Conservation (phyloP, 2,329 filamentous ascomycete genomes). For the Colletotrichum sp. region DNA sequence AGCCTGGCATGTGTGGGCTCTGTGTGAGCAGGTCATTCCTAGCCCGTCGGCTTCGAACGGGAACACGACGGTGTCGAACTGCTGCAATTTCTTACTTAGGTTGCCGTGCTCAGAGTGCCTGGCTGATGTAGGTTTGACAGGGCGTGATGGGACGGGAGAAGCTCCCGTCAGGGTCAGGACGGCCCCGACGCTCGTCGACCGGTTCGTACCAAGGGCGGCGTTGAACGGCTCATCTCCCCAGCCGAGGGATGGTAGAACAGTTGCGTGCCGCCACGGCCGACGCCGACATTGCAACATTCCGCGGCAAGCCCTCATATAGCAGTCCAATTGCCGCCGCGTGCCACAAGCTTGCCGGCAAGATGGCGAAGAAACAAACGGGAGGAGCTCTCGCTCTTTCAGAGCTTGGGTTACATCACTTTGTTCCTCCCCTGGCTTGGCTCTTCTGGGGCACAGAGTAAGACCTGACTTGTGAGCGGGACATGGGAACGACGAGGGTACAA, state of each 20-base stretch:
- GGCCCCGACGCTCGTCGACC: neutral
- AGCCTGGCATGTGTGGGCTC: neutral
- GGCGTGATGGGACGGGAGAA: slow-evolving; percentile 15
- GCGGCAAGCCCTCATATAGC: neutral
- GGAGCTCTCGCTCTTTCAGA: neutral
- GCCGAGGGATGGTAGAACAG: slow-evolving; percentile 7
- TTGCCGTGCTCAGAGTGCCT: neutral
- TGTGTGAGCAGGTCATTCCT: neutral
- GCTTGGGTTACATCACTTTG: neutral
- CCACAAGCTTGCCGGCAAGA: neutral
- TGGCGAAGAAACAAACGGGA: neutral
- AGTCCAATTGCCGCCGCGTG: neutral
- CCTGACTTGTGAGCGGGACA: neutral
- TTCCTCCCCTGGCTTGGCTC: neutral
- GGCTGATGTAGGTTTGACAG: slow-evolving; percentile 14
- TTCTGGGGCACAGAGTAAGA: neutral
- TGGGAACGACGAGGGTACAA: neutral
- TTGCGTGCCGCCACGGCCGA: slow-evolving; percentile 3
- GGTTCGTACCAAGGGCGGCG: neutral
- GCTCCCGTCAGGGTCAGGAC: neutral
- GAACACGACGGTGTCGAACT: neutral
- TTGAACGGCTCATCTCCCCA: neutral
- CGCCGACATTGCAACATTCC: slow-evolving; percentile 17
- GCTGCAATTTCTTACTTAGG: neutral
- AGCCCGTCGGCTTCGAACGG: neutral